Base-by-base conservation (phyloP, 306 rosid genomes). In the Nissolia schottii region DNA sequence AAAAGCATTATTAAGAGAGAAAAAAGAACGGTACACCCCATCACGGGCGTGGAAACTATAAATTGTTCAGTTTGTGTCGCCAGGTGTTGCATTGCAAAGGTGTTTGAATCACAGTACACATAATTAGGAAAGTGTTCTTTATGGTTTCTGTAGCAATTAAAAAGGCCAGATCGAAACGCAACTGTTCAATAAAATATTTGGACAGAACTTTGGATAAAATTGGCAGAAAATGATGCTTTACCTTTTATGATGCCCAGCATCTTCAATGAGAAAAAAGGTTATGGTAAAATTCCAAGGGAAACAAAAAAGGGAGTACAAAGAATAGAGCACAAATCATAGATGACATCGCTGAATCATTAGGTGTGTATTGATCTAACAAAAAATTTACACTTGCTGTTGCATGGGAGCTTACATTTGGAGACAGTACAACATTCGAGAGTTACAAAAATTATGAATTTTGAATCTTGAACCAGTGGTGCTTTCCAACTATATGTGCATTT, bases 371-470 rank as follows among this genome's bases (percentile, higher is more conserved):
- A 51, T 46, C 66, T 68, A 79, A 77, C 83, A 40, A 65, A 65
- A 81, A 73, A 77, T 85, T 81, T 84, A 88, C 90, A 83, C 58
- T 77, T 78, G 27, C 18, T 27, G 76, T 53, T 71, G 78, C 83
- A 82, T 83, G 80, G 77, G 75, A 70, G 77, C 78, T 48, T 76
- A 84, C 84, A 81, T 81, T 80, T 67, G 82, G 82, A 80, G 75
- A 38, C 71, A 67, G 71, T 72, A 63, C 70, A 69, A 14, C 79
- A 71, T 67, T 70, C 31, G 75, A 71, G 61, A 63, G 68, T n/a
- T 58, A 41, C 32, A 56, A 78, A 75, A 80, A 13, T 19, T n/a
- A n/a, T n/a, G n/a, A n/a, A n/a, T 16, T 15, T n/a, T 45, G 64
- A 68, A 71, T 65, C 50, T 58, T 58, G 79, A 70, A 80, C 49